Conservation (phyloP, 2,329 filamentous ascomycete genomes). For the Rhynchosporium secalis region DNA sequence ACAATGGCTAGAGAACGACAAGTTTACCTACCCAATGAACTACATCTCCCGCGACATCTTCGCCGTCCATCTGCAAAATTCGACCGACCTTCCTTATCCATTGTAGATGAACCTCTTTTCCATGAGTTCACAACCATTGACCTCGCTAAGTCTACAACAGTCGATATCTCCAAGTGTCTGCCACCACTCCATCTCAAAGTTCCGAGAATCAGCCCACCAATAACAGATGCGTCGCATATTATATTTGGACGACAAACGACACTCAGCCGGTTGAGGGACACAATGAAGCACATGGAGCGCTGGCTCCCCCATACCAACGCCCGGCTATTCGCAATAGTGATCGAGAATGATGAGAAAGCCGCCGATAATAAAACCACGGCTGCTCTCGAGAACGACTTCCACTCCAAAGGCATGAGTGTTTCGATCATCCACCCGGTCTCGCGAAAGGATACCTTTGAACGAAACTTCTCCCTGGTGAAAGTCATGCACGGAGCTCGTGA, state of each 20-base stretch:
- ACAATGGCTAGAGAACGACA: constrained; percentile 35
- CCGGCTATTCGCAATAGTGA: constrained; percentile 36
- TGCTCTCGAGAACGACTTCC: constrained; percentile 33
- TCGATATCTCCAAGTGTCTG: constrained; percentile 29
- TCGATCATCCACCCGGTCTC: constrained; percentile 35
- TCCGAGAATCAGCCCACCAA: constrained; percentile 18
- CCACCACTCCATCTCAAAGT: constrained; percentile 35
- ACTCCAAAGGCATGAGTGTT: constrained; percentile 33
- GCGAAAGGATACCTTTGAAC: constrained; percentile 32
- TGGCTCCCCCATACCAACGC: constrained; percentile 38
- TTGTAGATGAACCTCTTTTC: constrained; percentile 35
- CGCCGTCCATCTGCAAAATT: constrained; percentile 21
- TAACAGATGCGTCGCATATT: constrained; percentile 55
- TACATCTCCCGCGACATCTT: constrained; percentile 37
- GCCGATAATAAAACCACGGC: constrained; percentile 34
- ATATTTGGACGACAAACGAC: constrained; percentile 44
- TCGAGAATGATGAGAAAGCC: constrained; percentile 33
- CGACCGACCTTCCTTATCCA: constrained; percentile 31
- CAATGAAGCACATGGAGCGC: constrained; percentile 36
- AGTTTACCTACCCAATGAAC: constrained; percentile 35
- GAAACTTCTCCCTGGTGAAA: constrained; percentile 47
- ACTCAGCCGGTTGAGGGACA: constrained; percentile 35
- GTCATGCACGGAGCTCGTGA: constrained; percentile 44
- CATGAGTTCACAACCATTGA: constrained; percentile 29
- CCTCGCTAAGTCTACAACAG: constrained; percentile 26